Evolutionary conservation across 108 stramenopile genomes (phyloP).

Genomic region (Skeletonema potamos): DNA sequence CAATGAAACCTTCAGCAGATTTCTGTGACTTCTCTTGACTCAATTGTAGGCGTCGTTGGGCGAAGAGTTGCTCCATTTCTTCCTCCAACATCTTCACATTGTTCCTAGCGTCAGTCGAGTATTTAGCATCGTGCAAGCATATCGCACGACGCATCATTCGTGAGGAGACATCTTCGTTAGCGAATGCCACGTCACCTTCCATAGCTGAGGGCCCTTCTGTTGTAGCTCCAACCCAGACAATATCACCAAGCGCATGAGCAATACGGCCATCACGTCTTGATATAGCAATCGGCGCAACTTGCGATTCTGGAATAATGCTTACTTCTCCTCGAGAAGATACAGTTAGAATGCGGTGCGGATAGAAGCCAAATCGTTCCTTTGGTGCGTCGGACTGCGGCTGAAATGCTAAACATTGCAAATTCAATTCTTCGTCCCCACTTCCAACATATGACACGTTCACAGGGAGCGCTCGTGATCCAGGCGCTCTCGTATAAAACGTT

Average conservation of each 20-base stretch:
- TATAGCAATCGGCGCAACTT: conserved; percentile 60
- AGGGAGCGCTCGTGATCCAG: conserved; percentile 56
- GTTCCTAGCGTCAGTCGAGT: conserved; percentile 61
- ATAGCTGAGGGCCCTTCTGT: conserved; percentile 49
- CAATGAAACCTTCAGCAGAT: conserved; percentile 11
- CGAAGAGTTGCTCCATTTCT: conserved; percentile 38
- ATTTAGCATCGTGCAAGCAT: conserved; percentile 45
- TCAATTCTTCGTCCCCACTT: background rate
- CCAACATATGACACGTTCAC: conserved; percentile 34
- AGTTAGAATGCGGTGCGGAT: conserved; percentile 48
- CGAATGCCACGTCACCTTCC: conserved; percentile 16
- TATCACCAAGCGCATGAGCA: conserved; percentile 51
- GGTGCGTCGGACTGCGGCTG: conserved; percentile 16
- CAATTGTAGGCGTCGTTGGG: conserved; percentile 9
- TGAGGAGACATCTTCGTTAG: conserved; percentile 67
- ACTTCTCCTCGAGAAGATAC: conserved; percentile 53
- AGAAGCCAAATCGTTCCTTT: conserved; percentile 23
- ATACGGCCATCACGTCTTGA: conserved; percentile 76
- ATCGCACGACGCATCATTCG: conserved; percentile 76
- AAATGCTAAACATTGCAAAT: conserved; percentile 27
- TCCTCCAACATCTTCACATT: conserved; percentile 63
- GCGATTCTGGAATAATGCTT: conserved; percentile 47
- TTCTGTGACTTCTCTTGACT: background rate
- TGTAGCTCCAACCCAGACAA: conserved; percentile 54
- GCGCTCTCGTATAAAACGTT: conserved; percentile 58